A percentile compares a stretch with the other conserved stretches of the same genome.
phyloP scores from a whole-genome alignment of 164 flowering plant genomes.

The Buxus sempervirens region DNA sequence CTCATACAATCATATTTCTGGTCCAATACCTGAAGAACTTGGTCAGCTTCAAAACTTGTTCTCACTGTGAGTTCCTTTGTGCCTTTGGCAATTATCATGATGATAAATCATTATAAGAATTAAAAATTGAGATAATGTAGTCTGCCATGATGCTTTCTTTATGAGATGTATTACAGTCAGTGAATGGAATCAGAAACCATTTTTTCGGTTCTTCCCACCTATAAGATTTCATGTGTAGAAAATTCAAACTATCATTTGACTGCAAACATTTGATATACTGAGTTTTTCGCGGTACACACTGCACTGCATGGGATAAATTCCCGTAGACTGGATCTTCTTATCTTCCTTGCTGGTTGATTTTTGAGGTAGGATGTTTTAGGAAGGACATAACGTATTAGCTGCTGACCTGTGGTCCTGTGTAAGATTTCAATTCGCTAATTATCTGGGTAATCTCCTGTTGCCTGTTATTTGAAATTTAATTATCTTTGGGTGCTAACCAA shows the following conservation, averaged over 20 bases:
- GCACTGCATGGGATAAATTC: not conserved
- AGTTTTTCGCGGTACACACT: not conserved
- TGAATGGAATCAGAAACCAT: not conserved
- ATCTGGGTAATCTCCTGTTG: not conserved
- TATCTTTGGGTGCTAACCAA: slow-evolving; percentile 5
- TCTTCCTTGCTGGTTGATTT: too few relatives aligned
- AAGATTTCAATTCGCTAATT: not conserved
- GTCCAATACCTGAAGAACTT: slow-evolving; percentile 75
- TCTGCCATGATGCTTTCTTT: too few relatives aligned
- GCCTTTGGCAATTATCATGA: too few relatives aligned
- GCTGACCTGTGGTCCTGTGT: too few relatives aligned
- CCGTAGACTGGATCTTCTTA: not conserved
- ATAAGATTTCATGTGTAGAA: not conserved
- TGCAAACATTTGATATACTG: not conserved
- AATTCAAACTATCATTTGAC: not conserved
- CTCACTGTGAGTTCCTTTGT: slow-evolving; percentile 53
- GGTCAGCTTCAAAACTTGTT: slow-evolving; percentile 76
- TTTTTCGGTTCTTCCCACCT: not conserved
- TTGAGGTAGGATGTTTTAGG: too few relatives aligned
- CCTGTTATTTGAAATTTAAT: not conserved
- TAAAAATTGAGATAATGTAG: too few relatives aligned
- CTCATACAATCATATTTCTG: slow-evolving; percentile 66
- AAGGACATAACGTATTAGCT: too few relatives aligned
- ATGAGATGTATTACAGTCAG: too few relatives aligned
- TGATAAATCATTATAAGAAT: too few relatives aligned